These are phyloP conservation scores for Rhizopogon vesiculosus DNA, from an alignment of 768 basidiomycete species.

Conservation along the genomic window DNA sequence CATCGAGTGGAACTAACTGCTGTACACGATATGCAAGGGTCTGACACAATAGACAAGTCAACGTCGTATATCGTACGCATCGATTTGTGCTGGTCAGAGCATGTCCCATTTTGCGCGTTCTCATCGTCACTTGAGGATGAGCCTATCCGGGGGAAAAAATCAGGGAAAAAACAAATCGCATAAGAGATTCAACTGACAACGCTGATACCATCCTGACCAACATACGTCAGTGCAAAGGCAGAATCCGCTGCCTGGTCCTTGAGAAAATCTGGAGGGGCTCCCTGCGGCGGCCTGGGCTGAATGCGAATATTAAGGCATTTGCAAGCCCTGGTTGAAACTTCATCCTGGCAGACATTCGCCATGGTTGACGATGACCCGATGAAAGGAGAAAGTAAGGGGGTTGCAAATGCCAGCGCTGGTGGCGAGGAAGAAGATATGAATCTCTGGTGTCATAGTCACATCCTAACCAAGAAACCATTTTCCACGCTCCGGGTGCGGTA, in stretches of 20 bases:
- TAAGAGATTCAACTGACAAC: slow-evolving; percentile 44
- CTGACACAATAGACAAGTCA: slow-evolving; percentile 69
- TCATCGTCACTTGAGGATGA: slow-evolving; percentile 67
- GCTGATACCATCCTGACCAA: slow-evolving; percentile 61
- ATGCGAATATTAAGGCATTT: slow-evolving; percentile 71
- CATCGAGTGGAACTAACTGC: slow-evolving; percentile 52
- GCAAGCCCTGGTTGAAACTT: slow-evolving; percentile 44
- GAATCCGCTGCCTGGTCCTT: slow-evolving; percentile 17
- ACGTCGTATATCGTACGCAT: slow-evolving; percentile 54
- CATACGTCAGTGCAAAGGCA: slow-evolving; percentile 52
- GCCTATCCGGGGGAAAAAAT: slow-evolving; percentile 33
- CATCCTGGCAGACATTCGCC: slow-evolving; percentile 16
- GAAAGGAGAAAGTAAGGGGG: slow-evolving; percentile 14
- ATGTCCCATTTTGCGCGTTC: slow-evolving; percentile 46
- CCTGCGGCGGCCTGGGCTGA: slow-evolving; percentile 15
- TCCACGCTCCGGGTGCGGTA: slow-evolving; percentile 15
- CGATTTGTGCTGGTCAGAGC: slow-evolving; percentile 40
- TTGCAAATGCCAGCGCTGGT: slow-evolving; percentile 20
- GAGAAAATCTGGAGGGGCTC: slow-evolving; percentile 33
- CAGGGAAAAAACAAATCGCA: background rate
- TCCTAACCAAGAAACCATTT: slow-evolving; percentile 15
- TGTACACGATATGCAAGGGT: slow-evolving; percentile 63
- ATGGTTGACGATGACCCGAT: slow-evolving; percentile 12
- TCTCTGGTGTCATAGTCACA: slow-evolving; percentile 25
- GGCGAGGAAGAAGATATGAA: slow-evolving; percentile 24